Percentiles rank a stretch among this genome's conserved stretches.
phyloP scores from a whole-genome alignment of 306 rosid species.

The Echinosophora koreensis region DNA sequence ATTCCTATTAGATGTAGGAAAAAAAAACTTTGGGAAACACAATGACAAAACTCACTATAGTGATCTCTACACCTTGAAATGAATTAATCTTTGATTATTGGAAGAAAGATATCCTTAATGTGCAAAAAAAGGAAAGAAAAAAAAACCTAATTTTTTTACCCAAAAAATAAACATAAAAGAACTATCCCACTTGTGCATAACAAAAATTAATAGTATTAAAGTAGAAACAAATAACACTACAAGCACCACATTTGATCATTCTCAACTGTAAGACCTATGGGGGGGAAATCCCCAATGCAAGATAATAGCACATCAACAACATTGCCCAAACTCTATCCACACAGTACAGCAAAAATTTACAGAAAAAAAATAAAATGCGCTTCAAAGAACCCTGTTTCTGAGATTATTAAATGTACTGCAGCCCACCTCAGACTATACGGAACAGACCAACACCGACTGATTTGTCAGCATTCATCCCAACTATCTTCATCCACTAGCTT shows the following conservation, averaged over 20 bases:
- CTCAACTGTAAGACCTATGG: slow-evolving; percentile 37
- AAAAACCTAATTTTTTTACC: too few relatives aligned
- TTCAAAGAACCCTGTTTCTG: slow-evolving; percentile 37
- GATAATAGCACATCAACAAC: slow-evolving; percentile 40
- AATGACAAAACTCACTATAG: too few relatives aligned
- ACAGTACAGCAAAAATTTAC: slow-evolving; percentile 45
- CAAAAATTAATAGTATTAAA: slow-evolving; percentile 13
- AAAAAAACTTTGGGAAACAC: too few relatives aligned
- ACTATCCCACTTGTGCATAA: neutral
- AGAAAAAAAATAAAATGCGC: slow-evolving; percentile 16
- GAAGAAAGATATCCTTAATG: too few relatives aligned
- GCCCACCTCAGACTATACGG: neutral
- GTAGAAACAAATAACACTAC: slow-evolving; percentile 9
- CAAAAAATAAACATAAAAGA: neutral
- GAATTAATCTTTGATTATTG: too few relatives aligned
- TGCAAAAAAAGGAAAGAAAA: too few relatives aligned
- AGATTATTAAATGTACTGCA: slow-evolving; percentile 35
- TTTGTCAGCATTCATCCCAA: slow-evolving; percentile 40
- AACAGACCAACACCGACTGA: slow-evolving; percentile 4
- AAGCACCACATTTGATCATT: slow-evolving; percentile 28
- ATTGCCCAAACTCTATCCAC: slow-evolving; percentile 39
- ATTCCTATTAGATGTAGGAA: too few relatives aligned
- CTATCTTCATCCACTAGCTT: slow-evolving; percentile 60
- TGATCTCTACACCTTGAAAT: too few relatives aligned
- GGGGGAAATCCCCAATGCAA: slow-evolving; percentile 11